Percentiles rank a stretch among this genome's conserved stretches.
These are phyloP conservation scores for Penicillium nucicola DNA, from an alignment of 495 filamentous ascomycete genomes.

Conservation along the genomic window DNA sequence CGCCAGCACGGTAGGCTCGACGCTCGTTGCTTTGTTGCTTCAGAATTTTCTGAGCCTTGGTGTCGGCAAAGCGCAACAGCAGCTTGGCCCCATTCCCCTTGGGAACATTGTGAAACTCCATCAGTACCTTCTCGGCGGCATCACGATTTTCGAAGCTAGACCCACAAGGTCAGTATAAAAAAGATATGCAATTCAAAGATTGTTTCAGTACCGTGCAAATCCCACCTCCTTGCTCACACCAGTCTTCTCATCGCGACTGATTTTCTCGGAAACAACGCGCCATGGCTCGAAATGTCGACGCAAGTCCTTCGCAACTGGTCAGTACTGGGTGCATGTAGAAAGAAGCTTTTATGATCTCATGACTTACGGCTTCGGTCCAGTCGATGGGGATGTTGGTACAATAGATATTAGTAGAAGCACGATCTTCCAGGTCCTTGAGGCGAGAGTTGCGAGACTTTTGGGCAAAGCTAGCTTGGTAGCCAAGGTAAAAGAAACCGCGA, in stretches of 20 bases:
- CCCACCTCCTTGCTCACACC: constrained; percentile 95
- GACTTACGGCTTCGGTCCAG: constrained; percentile 80
- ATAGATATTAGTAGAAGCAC: constrained; percentile 88
- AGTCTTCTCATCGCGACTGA: constrained; percentile 77
- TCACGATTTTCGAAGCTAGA: constrained; percentile 81
- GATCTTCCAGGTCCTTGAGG: constrained; percentile 87
- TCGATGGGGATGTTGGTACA: constrained; percentile 90
- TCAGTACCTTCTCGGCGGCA: constrained; percentile 80
- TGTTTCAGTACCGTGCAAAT: constrained; percentile 75
- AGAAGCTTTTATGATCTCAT: not conserved
- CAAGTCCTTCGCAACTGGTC: constrained; percentile 43
- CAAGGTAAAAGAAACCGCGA: constrained; percentile 86
- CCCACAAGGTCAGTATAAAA: not conserved
- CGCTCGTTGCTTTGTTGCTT: constrained; percentile 92
- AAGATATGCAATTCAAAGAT: not conserved
- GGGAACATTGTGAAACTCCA: constrained; percentile 69
- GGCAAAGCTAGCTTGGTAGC: constrained; percentile 96
- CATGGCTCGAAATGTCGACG: constrained; percentile 66
- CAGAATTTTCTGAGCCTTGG: constrained; percentile 89
- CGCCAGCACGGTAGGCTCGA: constrained; percentile 87
- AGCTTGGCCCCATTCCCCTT: constrained; percentile 71
- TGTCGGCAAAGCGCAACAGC: constrained; percentile 95
- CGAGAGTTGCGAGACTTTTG: constrained; percentile 96
- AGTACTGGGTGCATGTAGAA: not conserved
- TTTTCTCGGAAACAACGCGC: constrained; percentile 84